Evolutionary conservation across 1,284 basidiomycete species (phyloP), one percentile per base, ranked within the genome.

Genomic region (Heterobasidion occidentale): DNA sequence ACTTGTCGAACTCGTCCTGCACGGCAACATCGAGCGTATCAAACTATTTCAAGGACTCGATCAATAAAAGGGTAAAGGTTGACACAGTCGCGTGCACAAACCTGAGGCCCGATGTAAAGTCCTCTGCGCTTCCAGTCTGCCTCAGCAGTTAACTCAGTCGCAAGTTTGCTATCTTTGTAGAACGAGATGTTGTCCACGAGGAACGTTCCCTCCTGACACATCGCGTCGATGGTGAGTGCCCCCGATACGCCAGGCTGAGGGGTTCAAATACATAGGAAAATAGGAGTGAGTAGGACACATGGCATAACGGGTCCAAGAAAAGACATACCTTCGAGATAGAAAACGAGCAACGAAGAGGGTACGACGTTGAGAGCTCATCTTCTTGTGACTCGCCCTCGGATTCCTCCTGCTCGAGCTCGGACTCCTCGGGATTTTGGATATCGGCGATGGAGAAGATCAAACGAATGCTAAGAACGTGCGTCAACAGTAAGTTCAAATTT

Each of bases 71-170:
- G 55, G 49, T 56, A 44, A 59, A 20, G 38, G 45, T 17, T 17
- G 46, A 48, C 19, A n/a, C 53, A 11, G 27, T 27, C 27, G 5
- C 7, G 38, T n/a, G n/a, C 38, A 73, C 79, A 60, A 59, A 90
- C 88, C 74, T 86, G 84, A 55, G 95, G 95, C 3, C 95, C 95
- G 68, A 97, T 86, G 78, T 97, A 98, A 63, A 90, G 74, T 9
- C 90, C 92, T 47, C 94, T 83, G 54, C 95, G 84, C 68, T 88
- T 88, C 92, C 92, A 98, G 74, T 98, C 95, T 12, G 90, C 90
- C 61, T 98, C 94, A 7, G 92, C 87, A 19, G 86, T 92, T 61
- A 93, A 72, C 36, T 88, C 86, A 9, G 84, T 88, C 14, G 88
- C 94, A 38, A 92, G 65, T 65, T 83, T 79, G 36, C 76, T 72